These are phyloP conservation scores for Fusarium floridanum DNA, from an alignment of 2,329 filamentous ascomycete species.

Conservation along the genomic window DNA sequence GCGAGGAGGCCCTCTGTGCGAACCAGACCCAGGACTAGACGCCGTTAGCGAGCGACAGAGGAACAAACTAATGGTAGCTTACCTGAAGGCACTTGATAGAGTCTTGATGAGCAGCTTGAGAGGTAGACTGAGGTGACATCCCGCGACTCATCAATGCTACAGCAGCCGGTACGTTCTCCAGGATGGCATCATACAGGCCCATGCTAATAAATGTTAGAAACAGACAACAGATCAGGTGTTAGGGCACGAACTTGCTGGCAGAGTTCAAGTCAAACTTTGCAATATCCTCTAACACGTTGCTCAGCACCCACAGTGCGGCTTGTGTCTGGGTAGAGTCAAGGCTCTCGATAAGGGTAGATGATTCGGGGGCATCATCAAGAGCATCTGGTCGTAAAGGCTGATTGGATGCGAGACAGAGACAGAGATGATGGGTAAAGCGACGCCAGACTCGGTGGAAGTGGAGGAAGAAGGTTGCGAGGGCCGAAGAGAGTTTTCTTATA, in stretches of 20 bases:
- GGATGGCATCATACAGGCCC: conserved; percentile 55
- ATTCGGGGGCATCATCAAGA: conserved; percentile 53
- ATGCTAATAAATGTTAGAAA: conserved; percentile 48
- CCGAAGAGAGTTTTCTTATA: conserved; percentile 81
- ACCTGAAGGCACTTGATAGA: conserved; percentile 72
- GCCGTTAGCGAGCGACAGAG: conserved; percentile 11
- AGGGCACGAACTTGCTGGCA: conserved; percentile 63
- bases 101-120: conserved; percentile 61
- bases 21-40: conserved; percentile 79
- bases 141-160: conserved; percentile 56
- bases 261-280: conserved; percentile 73
- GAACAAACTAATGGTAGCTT: conserved; percentile 36
- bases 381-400: conserved; percentile 39
- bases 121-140: conserved; percentile 48
- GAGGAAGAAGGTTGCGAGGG: conserved; percentile 80
- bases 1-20: conserved; percentile 73
- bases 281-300: conserved; percentile 53
- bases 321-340: conserved; percentile 63
- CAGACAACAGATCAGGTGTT: conserved; percentile 23
- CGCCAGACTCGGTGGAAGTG: conserved; percentile 77
- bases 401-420: conserved; percentile 63
- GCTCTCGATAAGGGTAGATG: conserved; percentile 61
- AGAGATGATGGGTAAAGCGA: conserved; percentile 72
- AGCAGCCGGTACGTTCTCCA: conserved; percentile 57
- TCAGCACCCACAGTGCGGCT: conserved; percentile 73